Percentiles rank a stretch among this genome's conserved stretches.
These are phyloP conservation scores for Moniliophthora roreri DNA, from an alignment of 1,284 basidiomycete genomes.

Conservation along the genomic window DNA sequence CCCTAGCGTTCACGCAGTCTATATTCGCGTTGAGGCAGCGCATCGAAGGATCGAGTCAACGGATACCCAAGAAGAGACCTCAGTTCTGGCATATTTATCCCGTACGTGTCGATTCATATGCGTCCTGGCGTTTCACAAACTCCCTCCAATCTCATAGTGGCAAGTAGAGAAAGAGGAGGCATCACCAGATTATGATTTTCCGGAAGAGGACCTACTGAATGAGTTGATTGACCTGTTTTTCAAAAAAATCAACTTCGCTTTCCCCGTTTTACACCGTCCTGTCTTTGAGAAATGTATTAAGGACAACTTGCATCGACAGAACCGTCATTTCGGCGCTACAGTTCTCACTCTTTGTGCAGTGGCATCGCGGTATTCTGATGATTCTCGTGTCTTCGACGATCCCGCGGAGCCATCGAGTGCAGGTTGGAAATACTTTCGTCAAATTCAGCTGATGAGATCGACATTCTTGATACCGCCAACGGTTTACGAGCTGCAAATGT, in stretches of 20 bases:
- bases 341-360: conserved; percentile 19
- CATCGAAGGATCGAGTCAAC: too few relatives aligned
- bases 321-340: conserved; percentile 3
- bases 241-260: neutral
- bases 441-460: conserved; percentile 52
- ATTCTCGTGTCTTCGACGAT: conserved; percentile 2
- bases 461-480: conserved; percentile 48
- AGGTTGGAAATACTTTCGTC: conserved; percentile 77
- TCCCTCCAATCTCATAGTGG: conserved; percentile 25
- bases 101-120: conserved; percentile 2
- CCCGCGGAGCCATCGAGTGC: conserved; percentile 44
- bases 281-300: neutral
- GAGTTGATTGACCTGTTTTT: conserved; percentile 6
- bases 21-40: neutral
- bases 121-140: neutral
- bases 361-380: conserved; percentile 5
- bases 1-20: neutral
- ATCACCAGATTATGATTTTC: conserved; percentile 41
- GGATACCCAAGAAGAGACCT: conserved; percentile 7
- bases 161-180: conserved; percentile 20
- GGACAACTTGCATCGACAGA: neutral
- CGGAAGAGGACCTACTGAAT: conserved; percentile 43
- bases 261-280: conserved; percentile 6
- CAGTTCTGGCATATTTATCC: conserved; percentile 21
- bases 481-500: conserved; percentile 62